Evolutionary conservation across 495 filamentous ascomycete genomes (phyloP).

Genomic region (Cairneyella variabilis): DNA sequence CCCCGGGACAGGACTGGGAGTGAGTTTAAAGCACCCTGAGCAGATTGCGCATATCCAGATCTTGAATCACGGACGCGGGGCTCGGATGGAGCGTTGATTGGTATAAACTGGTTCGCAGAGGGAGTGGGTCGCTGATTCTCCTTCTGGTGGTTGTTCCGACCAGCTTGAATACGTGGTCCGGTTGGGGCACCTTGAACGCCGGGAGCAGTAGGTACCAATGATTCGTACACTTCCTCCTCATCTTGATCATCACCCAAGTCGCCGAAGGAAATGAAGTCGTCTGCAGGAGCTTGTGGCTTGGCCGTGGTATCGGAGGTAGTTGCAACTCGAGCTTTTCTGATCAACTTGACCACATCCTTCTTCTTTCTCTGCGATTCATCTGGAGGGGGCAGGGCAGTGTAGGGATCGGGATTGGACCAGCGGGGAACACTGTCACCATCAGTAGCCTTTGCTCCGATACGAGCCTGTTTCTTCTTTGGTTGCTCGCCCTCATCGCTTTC

Average conservation of each 20-base stretch:
- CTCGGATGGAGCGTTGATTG: too few species aligned
- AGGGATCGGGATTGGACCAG: constrained; percentile 95
- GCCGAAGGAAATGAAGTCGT: constrained; percentile 86
- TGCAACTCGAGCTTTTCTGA: constrained; percentile 73
- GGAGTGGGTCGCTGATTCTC: neutral
- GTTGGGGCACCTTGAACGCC: constrained; percentile 28
- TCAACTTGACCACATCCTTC: constrained; percentile 80
- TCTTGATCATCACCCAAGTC: constrained; percentile 53
- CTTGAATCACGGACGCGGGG: too few species aligned
- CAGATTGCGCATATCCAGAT: too few species aligned
- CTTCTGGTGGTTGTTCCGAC: constrained; percentile 27
- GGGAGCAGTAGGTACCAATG: neutral
- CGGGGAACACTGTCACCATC: constrained; percentile 53
- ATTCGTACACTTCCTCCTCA: constrained; percentile 14
- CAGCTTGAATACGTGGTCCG: constrained; percentile 25
- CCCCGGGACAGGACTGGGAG: neutral
- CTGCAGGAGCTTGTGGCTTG: constrained; percentile 52
- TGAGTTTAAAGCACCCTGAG: too few species aligned
- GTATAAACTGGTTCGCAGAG: neutral
- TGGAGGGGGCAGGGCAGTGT: constrained; percentile 73
- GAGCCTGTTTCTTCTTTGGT: constrained; percentile 26
- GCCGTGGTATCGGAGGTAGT: constrained; percentile 32
- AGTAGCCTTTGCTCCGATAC: constrained; percentile 23
- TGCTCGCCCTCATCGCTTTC: constrained; percentile 46
- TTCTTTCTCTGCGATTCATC: constrained; percentile 62